Evolutionary conservation across 2,329 filamentous ascomycete genomes (phyloP).

Genomic region (Exophiala sp.): DNA sequence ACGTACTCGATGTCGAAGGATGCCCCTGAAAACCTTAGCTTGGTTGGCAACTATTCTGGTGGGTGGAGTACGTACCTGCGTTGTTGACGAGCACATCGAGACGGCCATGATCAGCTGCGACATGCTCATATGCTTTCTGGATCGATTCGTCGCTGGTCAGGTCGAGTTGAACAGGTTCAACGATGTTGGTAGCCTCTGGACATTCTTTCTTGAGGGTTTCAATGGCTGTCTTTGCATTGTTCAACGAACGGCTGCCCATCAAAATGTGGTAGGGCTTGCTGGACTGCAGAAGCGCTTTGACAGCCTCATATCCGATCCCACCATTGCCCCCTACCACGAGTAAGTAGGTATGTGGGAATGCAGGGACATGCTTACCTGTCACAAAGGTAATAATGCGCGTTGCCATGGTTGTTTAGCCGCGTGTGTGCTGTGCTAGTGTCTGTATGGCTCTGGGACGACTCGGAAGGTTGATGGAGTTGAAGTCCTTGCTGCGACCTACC

Average conservation of each 20-base stretch:
- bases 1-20: slow-evolving; percentile 33
- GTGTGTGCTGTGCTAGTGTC: not conserved
- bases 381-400: not conserved
- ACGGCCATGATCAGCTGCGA: slow-evolving; percentile 30
- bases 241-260: slow-evolving; percentile 18
- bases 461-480: not conserved
- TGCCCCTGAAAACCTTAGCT: slow-evolving; percentile 13
- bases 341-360: not conserved
- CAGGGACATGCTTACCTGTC: not conserved
- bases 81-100: slow-evolving; percentile 37
- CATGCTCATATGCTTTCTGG: slow-evolving; percentile 28
- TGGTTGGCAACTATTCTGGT: slow-evolving; percentile 21
- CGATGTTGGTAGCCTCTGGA: slow-evolving; percentile 9
- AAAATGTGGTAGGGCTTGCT: slow-evolving; percentile 27
- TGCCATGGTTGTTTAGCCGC: not conserved
- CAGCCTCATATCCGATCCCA: slow-evolving; percentile 30
- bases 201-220: slow-evolving; percentile 23
- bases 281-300: slow-evolving; percentile 25
- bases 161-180: slow-evolving; percentile 34
- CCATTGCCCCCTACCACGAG: slow-evolving; percentile 28
- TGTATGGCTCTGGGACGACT: not conserved
- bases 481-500: not conserved
- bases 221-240: slow-evolving; percentile 17
- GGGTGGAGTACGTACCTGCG: slow-evolving; percentile 19
- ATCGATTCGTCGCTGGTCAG: slow-evolving; percentile 33